Evolutionary conservation across 805 yeast genomes (phyloP), one percentile per base, ranked within the genome.

Genomic region (Wickerhamomyces rabaulensis): DNA sequence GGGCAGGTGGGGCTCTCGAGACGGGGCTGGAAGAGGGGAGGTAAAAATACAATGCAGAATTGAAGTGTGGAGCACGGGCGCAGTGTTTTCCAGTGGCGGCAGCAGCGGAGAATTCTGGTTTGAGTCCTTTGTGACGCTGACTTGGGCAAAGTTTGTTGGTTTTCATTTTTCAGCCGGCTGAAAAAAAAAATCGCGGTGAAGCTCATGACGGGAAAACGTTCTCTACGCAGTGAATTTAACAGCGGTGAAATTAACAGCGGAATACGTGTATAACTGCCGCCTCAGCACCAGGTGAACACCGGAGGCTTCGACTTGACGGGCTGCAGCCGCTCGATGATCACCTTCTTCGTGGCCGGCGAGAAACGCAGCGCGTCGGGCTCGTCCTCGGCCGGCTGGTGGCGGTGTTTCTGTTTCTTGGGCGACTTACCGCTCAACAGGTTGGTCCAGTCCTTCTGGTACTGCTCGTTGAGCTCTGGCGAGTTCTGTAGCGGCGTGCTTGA

Each of bases 251-350:
- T n/a, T n/a, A n/a, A n/a, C n/a, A n/a, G n/a, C n/a, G n/a, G n/a
- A n/a, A n/a, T n/a, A n/a, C n/a, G n/a, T n/a, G n/a, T n/a, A n/a
- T n/a, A n/a, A n/a, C n/a, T n/a, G n/a, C n/a, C n/a, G 13, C 6
- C 12, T 20, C 25, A 80, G 55, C 87, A 82, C 79, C 87, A 82
- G 1, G 87, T 80, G 51, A 82, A 81, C 1, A 83, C 78, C 0
- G 89, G 87, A 0, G 84, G 80, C 50, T 70, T 75, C 4, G 75
- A 66, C 8, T 69, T 68, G 4, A 76, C 82, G 15, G 76, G 71
- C 54, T 79, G 80, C 23, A 83, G 56, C 43, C 86, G 63, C 60
- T 83, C 89, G 5, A 82, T 75, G 4, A 82, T 72, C 4, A 80
- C 87, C 38, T 63, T 67, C 53, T 73, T 72, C 42, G 48, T 33